Evolutionary conservation across 2,329 filamentous ascomycete species (phyloP), one percentile per base, ranked within the genome.

Genomic region (Botrytis fabae): DNA sequence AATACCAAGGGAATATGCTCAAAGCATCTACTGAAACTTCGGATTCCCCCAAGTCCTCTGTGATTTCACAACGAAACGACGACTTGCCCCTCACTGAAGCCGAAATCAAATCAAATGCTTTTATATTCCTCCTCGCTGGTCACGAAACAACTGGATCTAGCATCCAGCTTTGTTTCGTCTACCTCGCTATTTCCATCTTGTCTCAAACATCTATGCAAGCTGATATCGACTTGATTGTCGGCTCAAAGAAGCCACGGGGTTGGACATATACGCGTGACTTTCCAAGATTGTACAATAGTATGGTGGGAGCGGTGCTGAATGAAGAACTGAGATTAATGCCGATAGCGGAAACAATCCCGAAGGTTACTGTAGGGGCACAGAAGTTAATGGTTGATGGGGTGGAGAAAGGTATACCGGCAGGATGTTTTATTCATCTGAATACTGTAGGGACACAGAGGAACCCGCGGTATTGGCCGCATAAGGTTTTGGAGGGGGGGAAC

Each of bases 301-400:
- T 79, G 73, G 71, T 77, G 6, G 77, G 77, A 6, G 77, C 77
- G 2, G 71, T 73, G 9, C 35, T 76, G 83, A 87, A 88, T 75
- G 88, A 90, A 79, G 84, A 86, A 68, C 82, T 90, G 28, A 85
- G 88, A 44, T 78, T 89, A 22, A 81, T 88, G 25, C 86, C 86
- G 1, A 86, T 87, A 0, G 84, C 89, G 40, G 80, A 86, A 71
- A 84, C 84, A 69, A 88, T 90, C 54, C 87, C 87, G 1, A 73
- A 73, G 32, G 18, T 62, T 4, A 32, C 68, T 2, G 46, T 10
- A 35, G 68, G 59, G 0, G 60, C 71, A 20, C 72, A 73, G 40
- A 18, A 16, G 14, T 62, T 78, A 25, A 85, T 81, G 3, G 63
- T 78, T 16, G 75, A 78, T 63, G 75, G 74, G 2, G 72, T 72